Percentiles rank a stretch among this genome's conserved stretches.
Conservation (phyloP, 805 yeast species). For the Lipomyces japonicus region DNA sequence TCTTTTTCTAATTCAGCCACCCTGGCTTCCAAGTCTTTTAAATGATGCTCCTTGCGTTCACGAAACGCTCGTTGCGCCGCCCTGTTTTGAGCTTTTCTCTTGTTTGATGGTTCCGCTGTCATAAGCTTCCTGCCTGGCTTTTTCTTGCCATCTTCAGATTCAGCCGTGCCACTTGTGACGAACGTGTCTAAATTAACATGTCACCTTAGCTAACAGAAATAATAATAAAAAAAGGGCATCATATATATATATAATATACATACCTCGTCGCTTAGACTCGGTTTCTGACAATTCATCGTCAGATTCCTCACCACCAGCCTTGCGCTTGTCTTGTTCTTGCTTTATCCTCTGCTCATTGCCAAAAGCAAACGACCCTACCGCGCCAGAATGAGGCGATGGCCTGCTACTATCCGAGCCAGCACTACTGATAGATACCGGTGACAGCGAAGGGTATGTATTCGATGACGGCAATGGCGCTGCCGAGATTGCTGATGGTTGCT, state of each 20-base stretch:
- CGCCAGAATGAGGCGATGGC: too few species aligned
- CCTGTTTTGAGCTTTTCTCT: slow-evolving; percentile 92
- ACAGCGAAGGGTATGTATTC: too few species aligned
- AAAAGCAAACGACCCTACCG: too few species aligned
- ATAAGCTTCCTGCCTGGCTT: slow-evolving; percentile 83
- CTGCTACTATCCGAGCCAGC: too few species aligned
- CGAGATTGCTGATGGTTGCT: too few species aligned
- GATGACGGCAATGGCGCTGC: too few species aligned
- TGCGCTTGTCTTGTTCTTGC: slow-evolving; percentile 24
- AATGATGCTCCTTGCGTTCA: slow-evolving; percentile 83
- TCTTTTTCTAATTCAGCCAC: slow-evolving; percentile 70
- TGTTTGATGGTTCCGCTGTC: slow-evolving; percentile 73
- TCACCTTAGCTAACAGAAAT: too few species aligned
- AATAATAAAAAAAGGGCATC: neutral
- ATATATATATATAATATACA: too few species aligned
- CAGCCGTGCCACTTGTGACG: slow-evolving; percentile 18
- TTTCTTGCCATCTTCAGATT: slow-evolving; percentile 31
- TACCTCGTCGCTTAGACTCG: slow-evolving; percentile 23
- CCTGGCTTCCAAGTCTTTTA: slow-evolving; percentile 79
- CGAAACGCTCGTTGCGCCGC: slow-evolving; percentile 98
- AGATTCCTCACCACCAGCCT: slow-evolving; percentile 15
- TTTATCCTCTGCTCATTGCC: neutral
- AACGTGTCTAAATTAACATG: too few species aligned
- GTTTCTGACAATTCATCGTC: slow-evolving; percentile 27
- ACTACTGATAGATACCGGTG: too few species aligned